Percentiles rank a stretch among this genome's conserved stretches.
Evolutionary conservation across 2,329 filamentous ascomycete genomes (phyloP).

Genomic region (Aspergillus terreus): DNA sequence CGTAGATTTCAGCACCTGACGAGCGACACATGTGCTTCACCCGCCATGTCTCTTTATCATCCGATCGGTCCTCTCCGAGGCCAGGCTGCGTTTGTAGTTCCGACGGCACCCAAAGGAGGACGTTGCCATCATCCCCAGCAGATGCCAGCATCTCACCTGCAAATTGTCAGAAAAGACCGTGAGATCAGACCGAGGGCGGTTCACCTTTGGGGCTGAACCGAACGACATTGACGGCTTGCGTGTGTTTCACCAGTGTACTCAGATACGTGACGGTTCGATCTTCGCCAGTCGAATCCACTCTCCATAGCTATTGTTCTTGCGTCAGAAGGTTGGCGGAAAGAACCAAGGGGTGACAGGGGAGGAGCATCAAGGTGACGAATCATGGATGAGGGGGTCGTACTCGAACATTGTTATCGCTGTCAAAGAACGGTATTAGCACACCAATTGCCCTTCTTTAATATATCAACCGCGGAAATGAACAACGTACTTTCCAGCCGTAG

Average conservation of each 20-base stretch:
- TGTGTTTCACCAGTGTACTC: conserved; percentile 87
- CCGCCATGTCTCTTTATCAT: conserved; percentile 96
- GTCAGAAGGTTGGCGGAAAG: conserved; percentile 33
- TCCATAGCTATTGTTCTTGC: conserved; percentile 68
- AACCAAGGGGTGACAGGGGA: conserved; percentile 2
- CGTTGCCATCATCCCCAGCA: conserved; percentile 94
- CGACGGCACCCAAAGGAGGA: conserved; percentile 91
- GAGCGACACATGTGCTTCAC: conserved; percentile 98
- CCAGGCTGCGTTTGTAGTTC: conserved; percentile 63
- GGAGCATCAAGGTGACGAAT: conserved; percentile 14
- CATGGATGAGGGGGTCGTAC: conserved; percentile 50
- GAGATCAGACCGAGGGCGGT: neutral
- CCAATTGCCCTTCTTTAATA: conserved; percentile 11
- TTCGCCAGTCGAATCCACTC: conserved; percentile 77
- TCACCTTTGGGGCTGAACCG: conserved; percentile 89
- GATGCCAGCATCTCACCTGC: conserved; percentile 88
- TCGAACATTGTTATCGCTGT: conserved; percentile 83
- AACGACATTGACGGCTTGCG: conserved; percentile 96
- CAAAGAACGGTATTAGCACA: conserved; percentile 2
- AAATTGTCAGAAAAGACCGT: conserved; percentile 19
- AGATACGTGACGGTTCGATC: conserved; percentile 88
- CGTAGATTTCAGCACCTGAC: conserved; percentile 93
- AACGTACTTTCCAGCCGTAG: conserved; percentile 75
- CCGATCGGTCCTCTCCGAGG: conserved; percentile 79
- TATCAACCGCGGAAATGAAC: neutral